phyloP scores from a whole-genome alignment of 495 filamentous ascomycete species.

The Lasiosphaeriaceae sp. region DNA sequence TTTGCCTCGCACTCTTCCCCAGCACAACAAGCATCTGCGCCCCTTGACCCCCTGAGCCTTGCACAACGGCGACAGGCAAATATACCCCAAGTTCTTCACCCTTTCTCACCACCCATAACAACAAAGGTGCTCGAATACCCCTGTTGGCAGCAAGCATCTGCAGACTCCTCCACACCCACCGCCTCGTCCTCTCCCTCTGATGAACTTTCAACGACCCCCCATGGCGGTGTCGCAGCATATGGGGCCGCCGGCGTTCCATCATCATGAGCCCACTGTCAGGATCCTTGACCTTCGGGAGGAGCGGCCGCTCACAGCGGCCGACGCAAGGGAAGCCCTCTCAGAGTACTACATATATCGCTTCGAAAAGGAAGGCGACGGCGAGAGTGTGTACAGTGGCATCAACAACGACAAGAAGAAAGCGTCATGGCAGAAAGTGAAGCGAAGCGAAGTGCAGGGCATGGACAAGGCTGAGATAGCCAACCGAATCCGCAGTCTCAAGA shows the following conservation, averaged over 20 bases:
- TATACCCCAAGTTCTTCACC: not conserved
- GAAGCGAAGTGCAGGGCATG: constrained; percentile 20
- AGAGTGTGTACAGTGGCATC: constrained; percentile 14
- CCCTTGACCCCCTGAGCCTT: not conserved
- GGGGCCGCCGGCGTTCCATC: not conserved
- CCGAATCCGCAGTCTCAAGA: constrained; percentile 30
- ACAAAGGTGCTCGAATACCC: too few species aligned
- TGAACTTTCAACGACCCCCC: not conserved
- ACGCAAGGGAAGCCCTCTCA: constrained; percentile 28
- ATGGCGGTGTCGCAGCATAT: not conserved
- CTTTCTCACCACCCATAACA: not conserved
- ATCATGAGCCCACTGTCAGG: constrained; percentile 2
- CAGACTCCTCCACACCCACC: too few species aligned
- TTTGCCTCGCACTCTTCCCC: not conserved
- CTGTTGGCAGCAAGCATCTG: too few species aligned
- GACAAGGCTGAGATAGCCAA: constrained; percentile 19
- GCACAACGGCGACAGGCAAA: not conserved
- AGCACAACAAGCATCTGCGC: not conserved
- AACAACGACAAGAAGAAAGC: constrained; percentile 19
- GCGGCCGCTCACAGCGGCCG: constrained; percentile 7
- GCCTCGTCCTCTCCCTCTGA: not conserved
- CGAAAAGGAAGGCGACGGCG: constrained; percentile 17
- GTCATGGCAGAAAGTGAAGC: constrained; percentile 28
- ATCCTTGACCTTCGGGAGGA: constrained; percentile 16
- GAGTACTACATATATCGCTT: constrained; percentile 30